A percentile compares a stretch with the other conserved stretches of the same genome.
phyloP scores from a whole-genome alignment of 73 alveolate genomes.

The Durusdinium trenchii region DNA sequence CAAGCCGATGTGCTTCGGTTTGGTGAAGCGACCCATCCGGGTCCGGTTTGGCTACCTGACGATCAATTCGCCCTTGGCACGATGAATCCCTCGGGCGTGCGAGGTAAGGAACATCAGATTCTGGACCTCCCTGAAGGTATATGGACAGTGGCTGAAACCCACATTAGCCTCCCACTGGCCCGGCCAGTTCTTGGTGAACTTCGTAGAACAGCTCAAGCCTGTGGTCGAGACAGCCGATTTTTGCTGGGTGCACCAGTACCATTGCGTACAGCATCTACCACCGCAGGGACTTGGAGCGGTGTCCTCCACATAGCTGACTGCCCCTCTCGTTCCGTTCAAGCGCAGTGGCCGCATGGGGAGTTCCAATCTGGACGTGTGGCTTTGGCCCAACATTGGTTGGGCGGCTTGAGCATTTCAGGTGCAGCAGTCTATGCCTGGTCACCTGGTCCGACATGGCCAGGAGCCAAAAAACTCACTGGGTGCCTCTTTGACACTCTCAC shows the following conservation, averaged over 20 bases:
- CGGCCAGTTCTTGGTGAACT: no score
- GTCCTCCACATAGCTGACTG: background rate
- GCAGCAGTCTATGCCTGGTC: background rate
- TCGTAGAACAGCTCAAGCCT: no score
- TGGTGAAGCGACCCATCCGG: no score
- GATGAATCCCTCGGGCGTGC: no score
- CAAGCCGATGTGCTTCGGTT: no score
- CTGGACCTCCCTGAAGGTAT: no score
- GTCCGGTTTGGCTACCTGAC: no score
- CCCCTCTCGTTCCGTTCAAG: background rate
- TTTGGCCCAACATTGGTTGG: background rate
- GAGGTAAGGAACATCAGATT: no score
- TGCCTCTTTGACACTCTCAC: background rate
- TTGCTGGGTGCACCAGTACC: background rate
- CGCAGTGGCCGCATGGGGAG: background rate
- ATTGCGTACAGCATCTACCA: background rate
- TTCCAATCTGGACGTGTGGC: background rate
- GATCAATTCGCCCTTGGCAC: no score
- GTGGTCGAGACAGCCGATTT: no score
- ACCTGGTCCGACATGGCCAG: background rate
- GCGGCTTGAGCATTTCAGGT: background rate
- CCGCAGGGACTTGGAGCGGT: background rate
- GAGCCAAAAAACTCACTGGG: background rate
- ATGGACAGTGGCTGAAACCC: no score
- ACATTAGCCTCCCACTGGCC: no score